Conservation (phyloP, 2,329 filamentous ascomycete species). For the Aureobasidium leucospermi region DNA sequence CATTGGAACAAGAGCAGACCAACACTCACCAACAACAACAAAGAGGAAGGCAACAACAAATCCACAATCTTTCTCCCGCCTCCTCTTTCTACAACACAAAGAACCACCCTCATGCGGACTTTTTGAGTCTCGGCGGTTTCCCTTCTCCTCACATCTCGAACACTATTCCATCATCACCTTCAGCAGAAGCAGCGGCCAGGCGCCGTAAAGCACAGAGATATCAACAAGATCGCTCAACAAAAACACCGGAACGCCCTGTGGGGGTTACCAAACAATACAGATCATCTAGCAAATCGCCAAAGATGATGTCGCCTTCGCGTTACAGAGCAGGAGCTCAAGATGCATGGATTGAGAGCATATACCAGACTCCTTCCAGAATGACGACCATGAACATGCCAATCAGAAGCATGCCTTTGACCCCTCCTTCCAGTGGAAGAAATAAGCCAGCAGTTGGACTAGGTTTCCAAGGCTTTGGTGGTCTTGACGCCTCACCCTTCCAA, state of each 20-base stretch:
- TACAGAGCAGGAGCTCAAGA: slow-evolving; percentile 13
- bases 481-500: slow-evolving; percentile 1
- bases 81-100: slow-evolving; percentile 13
- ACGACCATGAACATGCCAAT: slow-evolving; percentile 6
- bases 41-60: background rate
- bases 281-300: slow-evolving; percentile 8
- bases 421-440: slow-evolving; percentile 4
- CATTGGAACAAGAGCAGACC: slow-evolving; percentile 30
- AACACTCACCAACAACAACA: slow-evolving; percentile 21
- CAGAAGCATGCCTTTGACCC: slow-evolving; percentile 7
- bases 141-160: slow-evolving; percentile 23
- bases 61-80: background rate
- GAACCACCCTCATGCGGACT: slow-evolving; percentile 28
- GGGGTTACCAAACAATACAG: slow-evolving; percentile 4
- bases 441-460: background rate
- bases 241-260: background rate
- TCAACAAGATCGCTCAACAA: background rate
- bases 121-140: slow-evolving; percentile 28
- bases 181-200: slow-evolving; percentile 8
- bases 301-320: slow-evolving; percentile 15
- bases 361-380: background rate
- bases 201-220: slow-evolving; percentile 6
- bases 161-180: background rate
- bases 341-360: background rate
- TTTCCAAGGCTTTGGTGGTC: background rate